Conservation (phyloP, 345 rosid genomes). For the Clausena lansium region DNA sequence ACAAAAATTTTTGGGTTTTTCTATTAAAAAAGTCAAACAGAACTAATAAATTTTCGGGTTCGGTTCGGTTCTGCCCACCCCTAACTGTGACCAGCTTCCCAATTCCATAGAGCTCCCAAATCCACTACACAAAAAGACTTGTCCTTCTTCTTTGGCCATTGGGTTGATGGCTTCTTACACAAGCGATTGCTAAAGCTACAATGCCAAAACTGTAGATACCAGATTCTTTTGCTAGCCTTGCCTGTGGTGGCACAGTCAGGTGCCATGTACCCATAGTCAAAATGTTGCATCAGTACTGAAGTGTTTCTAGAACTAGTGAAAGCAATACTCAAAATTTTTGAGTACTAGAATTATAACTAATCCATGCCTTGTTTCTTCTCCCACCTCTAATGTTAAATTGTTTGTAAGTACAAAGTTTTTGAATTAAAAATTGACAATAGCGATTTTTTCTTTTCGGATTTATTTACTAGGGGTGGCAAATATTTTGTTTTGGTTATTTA, state of each 20-base stretch:
- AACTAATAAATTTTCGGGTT: no score
- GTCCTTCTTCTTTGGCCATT: not conserved
- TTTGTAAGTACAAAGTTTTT: no score
- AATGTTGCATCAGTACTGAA: not conserved
- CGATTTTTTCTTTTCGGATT: no score
- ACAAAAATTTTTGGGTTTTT: no score
- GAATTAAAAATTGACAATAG: no score
- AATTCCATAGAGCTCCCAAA: conserved; percentile 13
- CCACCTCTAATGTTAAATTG: not conserved
- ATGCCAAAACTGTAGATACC: conserved; percentile 36
- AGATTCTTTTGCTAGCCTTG: conserved; percentile 28
- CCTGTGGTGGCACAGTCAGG: conserved; percentile 8
- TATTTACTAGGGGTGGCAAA: no score
- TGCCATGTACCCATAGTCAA: conserved; percentile 18
- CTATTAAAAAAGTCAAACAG: no score
- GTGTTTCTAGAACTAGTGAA: conserved; percentile 15
- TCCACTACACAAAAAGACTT: not conserved
- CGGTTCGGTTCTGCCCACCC: no score
- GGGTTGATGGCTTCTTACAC: conserved; percentile 17
- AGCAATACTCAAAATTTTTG: conserved; percentile 5
- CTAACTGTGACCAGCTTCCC: not conserved
- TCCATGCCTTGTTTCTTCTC: conserved; percentile 21
- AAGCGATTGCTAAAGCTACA: conserved; percentile 29
- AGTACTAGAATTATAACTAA: conserved; percentile 23
- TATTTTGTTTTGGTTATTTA: no score